phyloP scores from a whole-genome alignment of 805 yeast genomes.

The Cyberlindnera xishuangbannaensis region DNA sequence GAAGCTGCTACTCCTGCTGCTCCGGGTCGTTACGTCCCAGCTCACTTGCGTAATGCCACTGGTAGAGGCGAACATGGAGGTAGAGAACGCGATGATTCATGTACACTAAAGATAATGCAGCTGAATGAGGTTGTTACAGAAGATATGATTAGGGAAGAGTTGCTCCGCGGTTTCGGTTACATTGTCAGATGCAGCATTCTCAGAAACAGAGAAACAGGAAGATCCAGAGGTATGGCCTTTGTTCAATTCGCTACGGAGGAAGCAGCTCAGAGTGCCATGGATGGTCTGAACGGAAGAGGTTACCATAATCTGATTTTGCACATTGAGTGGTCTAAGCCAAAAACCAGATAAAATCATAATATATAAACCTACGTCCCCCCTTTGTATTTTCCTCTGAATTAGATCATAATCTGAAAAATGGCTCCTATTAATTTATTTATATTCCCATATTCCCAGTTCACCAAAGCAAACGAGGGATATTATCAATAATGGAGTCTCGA shows the following conservation, averaged over 20 bases:
- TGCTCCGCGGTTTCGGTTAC: constrained; percentile 62
- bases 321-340: constrained; percentile 51
- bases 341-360: constrained; percentile 1
- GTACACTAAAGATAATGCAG: constrained; percentile 87
- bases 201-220: constrained; percentile 88
- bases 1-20: constrained; percentile 33
- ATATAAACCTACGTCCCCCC: too few relatives aligned
- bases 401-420: too few relatives aligned
- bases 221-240: constrained; percentile 93
- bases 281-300: constrained; percentile 81
- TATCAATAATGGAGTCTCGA: too few relatives aligned
- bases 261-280: constrained; percentile 73
- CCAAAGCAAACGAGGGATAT: too few relatives aligned
- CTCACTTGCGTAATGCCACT: constrained; percentile 43
- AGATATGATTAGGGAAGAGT: constrained; percentile 65
- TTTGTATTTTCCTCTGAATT: too few relatives aligned
- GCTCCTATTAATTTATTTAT: too few relatives aligned
- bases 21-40: constrained; percentile 56
- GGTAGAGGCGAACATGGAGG: constrained; percentile 30
- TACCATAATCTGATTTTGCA: constrained; percentile 80
- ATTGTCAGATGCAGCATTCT: constrained; percentile 74
- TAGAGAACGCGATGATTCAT: constrained; percentile 73
- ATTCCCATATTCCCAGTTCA: too few relatives aligned
- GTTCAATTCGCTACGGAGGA: constrained; percentile 68
- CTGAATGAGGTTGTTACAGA: constrained; percentile 83